Base-by-base conservation (phyloP, 331 rosid species). In the Rosa hybrid region DNA sequence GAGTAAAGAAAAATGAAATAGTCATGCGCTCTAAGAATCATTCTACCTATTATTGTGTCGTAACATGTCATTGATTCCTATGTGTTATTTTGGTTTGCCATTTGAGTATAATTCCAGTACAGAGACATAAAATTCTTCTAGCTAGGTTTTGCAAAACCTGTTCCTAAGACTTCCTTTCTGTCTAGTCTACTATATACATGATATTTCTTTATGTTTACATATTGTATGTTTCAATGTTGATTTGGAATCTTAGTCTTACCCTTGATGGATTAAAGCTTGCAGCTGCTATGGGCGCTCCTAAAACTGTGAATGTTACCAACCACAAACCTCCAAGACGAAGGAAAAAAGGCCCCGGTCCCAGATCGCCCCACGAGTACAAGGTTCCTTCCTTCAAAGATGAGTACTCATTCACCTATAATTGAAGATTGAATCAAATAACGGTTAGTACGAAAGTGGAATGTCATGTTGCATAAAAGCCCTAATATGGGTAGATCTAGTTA, bases 241-340 rank as follows among this genome's bases (percentile, higher is more conserved):
- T 49, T 48, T 45, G 0, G 12, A 45, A 64, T 62, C 7, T 48
- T 63, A 12, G 49, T 63, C 94, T 90, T 91, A 93, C 98, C 81
- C 92, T 85, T 39, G 98, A 83, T 82, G 99, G 98, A 85, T 90
- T 95, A 78, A 95, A 95, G 90, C 99, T 95, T 77, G 99, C 97
- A 74, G 97, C 96, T 50, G 99, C 91, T 78, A 95, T 84, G 69
- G 99, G 99, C 44, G 81, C 89, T 73, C 99, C 99, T 63, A 95
- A 86, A 79, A 80, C 87, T 51, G 86, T 95, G 88, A 95, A 91
- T 69, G 90, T 90, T 38, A 45, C 86, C 83, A 95, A 68, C 97
- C 99, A 95, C 68, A 95, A 97, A 78, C 99, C 94, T 87, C 98
- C 99, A 71, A 95, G 91, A 80, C 99, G 98, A 83, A 90, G 90